phyloP scores from a whole-genome alignment of 176 grass and related monocot species.

The Aegilops bicornis region DNA sequence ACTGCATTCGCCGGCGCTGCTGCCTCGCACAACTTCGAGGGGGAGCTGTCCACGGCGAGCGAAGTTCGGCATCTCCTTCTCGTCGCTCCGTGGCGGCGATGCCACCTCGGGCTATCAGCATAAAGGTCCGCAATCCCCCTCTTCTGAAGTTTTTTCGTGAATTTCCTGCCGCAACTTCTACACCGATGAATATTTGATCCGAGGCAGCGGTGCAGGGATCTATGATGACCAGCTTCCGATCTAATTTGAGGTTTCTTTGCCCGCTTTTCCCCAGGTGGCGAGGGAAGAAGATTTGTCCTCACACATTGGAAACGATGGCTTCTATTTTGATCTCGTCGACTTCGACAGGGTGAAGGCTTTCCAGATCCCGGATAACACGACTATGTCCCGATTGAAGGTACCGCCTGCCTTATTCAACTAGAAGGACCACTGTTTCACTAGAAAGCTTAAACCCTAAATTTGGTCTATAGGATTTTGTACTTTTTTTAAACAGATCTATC shows the following conservation, averaged over 20 bases:
- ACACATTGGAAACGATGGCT: not conserved
- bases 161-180: too few relatives aligned
- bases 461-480: not conserved
- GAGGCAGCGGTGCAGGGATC: too few relatives aligned
- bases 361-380: not conserved
- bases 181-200: too few relatives aligned
- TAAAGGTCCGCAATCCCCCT: not conserved
- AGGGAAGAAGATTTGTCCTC: not conserved
- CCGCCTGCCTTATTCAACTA: not conserved
- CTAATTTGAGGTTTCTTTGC: not conserved
- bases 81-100: not conserved
- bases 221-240: too few relatives aligned
- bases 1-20: not conserved
- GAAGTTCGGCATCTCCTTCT: not conserved
- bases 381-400: not conserved
- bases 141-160: not conserved
- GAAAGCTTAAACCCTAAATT: not conserved
- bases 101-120: not conserved
- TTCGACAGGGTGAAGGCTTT: not conserved
- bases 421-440: not conserved
- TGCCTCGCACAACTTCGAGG: not conserved
- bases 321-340: slow-evolving; percentile 16
- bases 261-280: not conserved
- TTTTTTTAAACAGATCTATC: not conserved
- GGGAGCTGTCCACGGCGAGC: not conserved